Evolutionary conservation across 768 basidiomycete species (phyloP).

Genomic region (Pleurotus sapidus): DNA sequence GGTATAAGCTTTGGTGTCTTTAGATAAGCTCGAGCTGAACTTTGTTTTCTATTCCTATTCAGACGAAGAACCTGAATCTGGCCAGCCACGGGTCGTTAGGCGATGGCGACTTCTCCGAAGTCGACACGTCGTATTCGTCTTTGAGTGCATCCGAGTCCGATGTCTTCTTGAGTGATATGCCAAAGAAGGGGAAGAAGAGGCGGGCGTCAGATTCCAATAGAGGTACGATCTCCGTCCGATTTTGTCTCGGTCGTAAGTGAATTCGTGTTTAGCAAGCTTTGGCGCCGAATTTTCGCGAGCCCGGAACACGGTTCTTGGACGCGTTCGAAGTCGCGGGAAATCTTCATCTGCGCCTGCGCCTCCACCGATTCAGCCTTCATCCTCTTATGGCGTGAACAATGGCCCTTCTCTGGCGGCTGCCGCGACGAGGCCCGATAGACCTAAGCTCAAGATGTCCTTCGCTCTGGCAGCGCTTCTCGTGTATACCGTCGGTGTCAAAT

Average conservation of each 20-base stretch:
- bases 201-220: slow-evolving; percentile 27
- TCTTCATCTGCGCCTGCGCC: slow-evolving; percentile 14
- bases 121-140: slow-evolving; percentile 22
- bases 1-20: slow-evolving; percentile 29
- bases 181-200: slow-evolving; percentile 10
- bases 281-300: slow-evolving; percentile 31
- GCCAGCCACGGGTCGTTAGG: slow-evolving; percentile 13
- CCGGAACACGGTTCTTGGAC: slow-evolving; percentile 37
- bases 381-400: background rate
- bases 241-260: background rate
- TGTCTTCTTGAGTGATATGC: slow-evolving; percentile 13
- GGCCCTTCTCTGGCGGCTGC: background rate
- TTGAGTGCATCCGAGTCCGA: slow-evolving; percentile 39
- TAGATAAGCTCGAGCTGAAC: too few species aligned
- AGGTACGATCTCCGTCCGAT: slow-evolving; percentile 19
- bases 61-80: slow-evolving; percentile 80
- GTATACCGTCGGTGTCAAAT: slow-evolving; percentile 96
- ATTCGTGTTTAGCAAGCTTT: slow-evolving; percentile 19
- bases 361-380: slow-evolving; percentile 9
- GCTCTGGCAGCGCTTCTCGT: slow-evolving; percentile 79
- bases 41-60: background rate
- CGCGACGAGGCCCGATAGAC: background rate
- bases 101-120: slow-evolving; percentile 17
- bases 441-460: slow-evolving; percentile 12
- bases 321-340: slow-evolving; percentile 33